Percentiles rank a stretch among this genome's conserved stretches.
Conservation (phyloP, 192 early-diverging fungal genomes). For the Lunasporangiospora selenospora region DNA sequence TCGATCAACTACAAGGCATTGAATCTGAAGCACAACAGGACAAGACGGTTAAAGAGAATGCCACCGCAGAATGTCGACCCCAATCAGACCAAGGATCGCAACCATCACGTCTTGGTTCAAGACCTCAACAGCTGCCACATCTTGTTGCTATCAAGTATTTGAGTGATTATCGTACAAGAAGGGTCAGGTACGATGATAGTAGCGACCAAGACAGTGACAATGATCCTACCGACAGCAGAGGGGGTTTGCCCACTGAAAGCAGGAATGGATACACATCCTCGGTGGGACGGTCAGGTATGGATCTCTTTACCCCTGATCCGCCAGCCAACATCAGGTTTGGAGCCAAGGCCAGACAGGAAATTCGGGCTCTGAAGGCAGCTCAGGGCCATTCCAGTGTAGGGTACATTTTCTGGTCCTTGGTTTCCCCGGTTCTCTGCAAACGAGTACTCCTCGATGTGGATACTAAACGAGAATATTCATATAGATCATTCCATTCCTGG, state of each 20-base stretch:
- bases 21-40: no score
- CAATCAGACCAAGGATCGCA: no score
- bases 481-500: constrained; percentile 33
- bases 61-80: no score
- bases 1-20: no score
- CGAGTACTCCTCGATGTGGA: neutral
- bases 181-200: neutral
- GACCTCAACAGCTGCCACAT: neutral
- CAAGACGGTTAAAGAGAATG: no score
- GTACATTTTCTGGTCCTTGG: no score
- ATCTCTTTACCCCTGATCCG: no score
- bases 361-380: constrained; percentile 26
- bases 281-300: no score
- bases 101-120: no score
- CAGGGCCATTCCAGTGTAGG: constrained; percentile 41
- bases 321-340: constrained; percentile 33
- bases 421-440: neutral
- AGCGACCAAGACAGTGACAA: constrained; percentile 1
- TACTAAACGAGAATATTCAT: neutral
- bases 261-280: no score
- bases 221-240: constrained; percentile 7
- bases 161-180: constrained; percentile 14
- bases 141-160: constrained; percentile 36
- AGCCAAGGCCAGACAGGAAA: constrained; percentile 30
- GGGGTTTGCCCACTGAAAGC: no score